A percentile compares a stretch with the other conserved stretches of the same genome.
Conservation (phyloP, 768 basidiomycete genomes). For the Phylloporus sp. region DNA sequence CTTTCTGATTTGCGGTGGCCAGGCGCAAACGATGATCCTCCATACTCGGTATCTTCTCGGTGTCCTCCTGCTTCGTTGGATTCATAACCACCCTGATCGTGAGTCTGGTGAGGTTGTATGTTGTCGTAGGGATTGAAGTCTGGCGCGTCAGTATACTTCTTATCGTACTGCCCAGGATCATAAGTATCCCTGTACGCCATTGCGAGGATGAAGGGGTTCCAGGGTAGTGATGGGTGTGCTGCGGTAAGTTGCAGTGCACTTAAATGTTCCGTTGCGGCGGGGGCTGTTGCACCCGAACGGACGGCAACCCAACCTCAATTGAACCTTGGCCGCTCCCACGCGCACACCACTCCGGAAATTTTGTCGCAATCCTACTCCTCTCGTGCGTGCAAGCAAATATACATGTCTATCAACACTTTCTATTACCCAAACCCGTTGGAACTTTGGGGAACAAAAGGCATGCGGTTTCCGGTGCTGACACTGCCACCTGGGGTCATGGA, state of each 20-base stretch:
- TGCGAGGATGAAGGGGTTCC: not conserved
- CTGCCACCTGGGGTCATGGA: slow-evolving; percentile 4
- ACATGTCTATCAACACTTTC: slow-evolving; percentile 1
- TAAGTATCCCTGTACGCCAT: slow-evolving; percentile 58
- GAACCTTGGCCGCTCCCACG: slow-evolving; percentile 7
- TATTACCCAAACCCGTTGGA: slow-evolving; percentile 30
- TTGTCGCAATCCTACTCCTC: not conserved
- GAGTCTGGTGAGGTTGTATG: slow-evolving; percentile 44
- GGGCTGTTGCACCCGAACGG: slow-evolving; percentile 1
- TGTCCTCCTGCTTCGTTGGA: slow-evolving; percentile 27
- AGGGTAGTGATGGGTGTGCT: slow-evolving; percentile 14
- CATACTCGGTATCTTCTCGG: slow-evolving; percentile 34
- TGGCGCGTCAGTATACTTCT: slow-evolving; percentile 32
- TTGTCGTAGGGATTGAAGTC: slow-evolving; percentile 44
- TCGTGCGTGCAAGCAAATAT: not conserved
- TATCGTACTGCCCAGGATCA: slow-evolving; percentile 25
- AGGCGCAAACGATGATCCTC: slow-evolving; percentile 8
- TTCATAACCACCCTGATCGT: slow-evolving; percentile 44
- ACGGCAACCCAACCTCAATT: not conserved
- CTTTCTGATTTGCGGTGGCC: slow-evolving; percentile 29
- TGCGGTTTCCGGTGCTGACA: slow-evolving; percentile 38
- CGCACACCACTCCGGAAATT: not conserved
- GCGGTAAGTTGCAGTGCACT: slow-evolving; percentile 13
- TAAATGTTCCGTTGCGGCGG: slow-evolving; percentile 5
- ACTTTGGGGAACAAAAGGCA: slow-evolving; percentile 45